These are phyloP conservation scores for Taphrina confusa DNA, from an alignment of 1,139 yeast species.

Conservation along the genomic window DNA sequence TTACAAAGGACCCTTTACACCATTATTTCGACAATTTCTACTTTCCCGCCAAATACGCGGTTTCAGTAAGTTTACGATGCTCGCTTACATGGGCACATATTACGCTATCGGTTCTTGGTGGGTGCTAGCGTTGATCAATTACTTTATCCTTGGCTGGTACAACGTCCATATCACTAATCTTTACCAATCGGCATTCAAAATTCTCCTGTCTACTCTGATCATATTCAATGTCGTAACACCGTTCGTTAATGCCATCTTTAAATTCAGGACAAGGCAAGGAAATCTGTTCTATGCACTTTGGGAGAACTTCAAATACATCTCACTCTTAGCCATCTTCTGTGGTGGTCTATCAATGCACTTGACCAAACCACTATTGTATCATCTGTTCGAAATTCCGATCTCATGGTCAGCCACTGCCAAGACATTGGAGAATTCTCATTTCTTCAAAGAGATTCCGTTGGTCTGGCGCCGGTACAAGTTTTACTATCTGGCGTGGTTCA, in stretches of 20 bases:
- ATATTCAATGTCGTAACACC: conserved; percentile 39
- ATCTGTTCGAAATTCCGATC: conserved; percentile 38
- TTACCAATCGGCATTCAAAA: conserved; percentile 38
- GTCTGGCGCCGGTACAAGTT: conserved; percentile 32
- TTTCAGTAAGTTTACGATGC: conserved; percentile 39
- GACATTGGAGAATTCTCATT: conserved; percentile 38
- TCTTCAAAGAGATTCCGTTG: conserved; percentile 39
- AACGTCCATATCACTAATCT: conserved; percentile 36
- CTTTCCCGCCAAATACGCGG: conserved; percentile 36
- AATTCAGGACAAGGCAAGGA: conserved; percentile 36
- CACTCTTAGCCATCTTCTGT: conserved; percentile 37
- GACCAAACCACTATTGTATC: conserved; percentile 36
- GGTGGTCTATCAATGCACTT: conserved; percentile 39
- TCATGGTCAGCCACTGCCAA: conserved; percentile 40
- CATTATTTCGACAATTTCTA: conserved; percentile 37
- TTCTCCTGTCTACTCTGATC: conserved; percentile 35
- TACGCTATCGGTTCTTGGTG: conserved; percentile 38
- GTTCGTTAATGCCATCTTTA: conserved; percentile 37
- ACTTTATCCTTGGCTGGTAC: conserved; percentile 39
- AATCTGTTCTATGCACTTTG: conserved; percentile 34
- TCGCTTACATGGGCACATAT: conserved; percentile 40
- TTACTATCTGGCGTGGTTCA: conserved; percentile 7
- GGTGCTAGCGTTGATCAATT: conserved; percentile 38
- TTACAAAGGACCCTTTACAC: conserved; percentile 37
- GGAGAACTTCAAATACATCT: conserved; percentile 37